phyloP scores from a whole-genome alignment of 2,329 filamentous ascomycete species.

The Colletotrichum truncatum region DNA sequence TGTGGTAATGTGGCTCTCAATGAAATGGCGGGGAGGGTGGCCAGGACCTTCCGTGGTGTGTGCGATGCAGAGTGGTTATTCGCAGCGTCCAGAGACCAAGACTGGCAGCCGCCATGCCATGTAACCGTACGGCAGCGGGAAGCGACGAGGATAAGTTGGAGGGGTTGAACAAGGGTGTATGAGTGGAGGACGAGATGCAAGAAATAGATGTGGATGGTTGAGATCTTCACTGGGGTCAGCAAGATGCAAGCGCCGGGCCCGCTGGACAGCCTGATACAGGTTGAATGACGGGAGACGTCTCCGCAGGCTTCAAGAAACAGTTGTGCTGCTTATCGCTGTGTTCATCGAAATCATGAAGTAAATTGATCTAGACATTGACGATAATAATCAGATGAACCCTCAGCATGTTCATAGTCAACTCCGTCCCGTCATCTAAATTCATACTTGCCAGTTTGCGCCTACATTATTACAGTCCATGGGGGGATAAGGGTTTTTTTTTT shows the following conservation, averaged over 20 bases:
- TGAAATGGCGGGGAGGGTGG: constrained; percentile 1
- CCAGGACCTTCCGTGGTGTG: constrained; percentile 8
- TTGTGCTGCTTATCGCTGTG: background rate
- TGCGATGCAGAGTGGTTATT: constrained; percentile 25
- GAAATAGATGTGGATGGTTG: constrained; percentile 12
- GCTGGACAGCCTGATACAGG: background rate
- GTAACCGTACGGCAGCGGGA: constrained; percentile 16
- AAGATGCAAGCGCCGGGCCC: constrained; percentile 31
- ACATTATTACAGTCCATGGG: too few species aligned
- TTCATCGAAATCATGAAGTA: too few species aligned
- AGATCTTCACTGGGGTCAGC: constrained; percentile 20
- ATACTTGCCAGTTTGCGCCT: background rate
- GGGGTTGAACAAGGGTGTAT: constrained; percentile 8
- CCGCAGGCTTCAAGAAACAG: background rate
- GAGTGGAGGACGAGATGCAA: constrained; percentile 22
- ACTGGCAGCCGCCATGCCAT: constrained; percentile 26
- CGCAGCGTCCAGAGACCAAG: constrained; percentile 10
- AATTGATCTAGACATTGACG: too few species aligned
- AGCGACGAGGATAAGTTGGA: background rate
- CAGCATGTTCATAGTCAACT: too few species aligned
- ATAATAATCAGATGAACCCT: too few species aligned
- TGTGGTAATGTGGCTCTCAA: background rate
- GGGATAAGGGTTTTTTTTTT: too few species aligned
- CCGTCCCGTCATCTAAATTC: background rate
- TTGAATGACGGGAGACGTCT: background rate